Base-by-base conservation (phyloP, 1,139 yeast species). In the Candida sp. region DNA sequence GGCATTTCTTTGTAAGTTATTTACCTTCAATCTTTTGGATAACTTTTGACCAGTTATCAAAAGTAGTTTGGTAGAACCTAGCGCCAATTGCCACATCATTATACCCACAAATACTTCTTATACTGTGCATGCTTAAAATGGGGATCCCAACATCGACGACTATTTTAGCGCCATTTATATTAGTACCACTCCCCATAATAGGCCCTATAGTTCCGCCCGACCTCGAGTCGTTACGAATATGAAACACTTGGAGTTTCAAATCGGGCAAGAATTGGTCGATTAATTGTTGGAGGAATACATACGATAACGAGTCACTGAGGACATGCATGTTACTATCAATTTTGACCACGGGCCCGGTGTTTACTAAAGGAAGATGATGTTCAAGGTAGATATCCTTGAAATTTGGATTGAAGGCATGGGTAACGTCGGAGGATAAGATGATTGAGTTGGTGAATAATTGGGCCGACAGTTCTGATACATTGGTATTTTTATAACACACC, bases 171-270 rank as follows among this genome's bases (percentile, higher is more conserved):
- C 95, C 95, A 1, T 91, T 84, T 15, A 52, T 36, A 12, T 54
- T 54, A 36, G 53, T 36, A 36, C 64, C 71, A 5, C 81, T 66
- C 1, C 89, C 71, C 43, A 87, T 66, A 38, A 77, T 71, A 5
- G 93, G 93, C 0, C 95, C 95, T 56, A 87, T 84, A 19, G 95
- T 87, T 25, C 91, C 88, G 11, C 95, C 95, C 2, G 87, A 80
- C 48, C 87, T 70, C 7, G 83, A 73, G 56, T 81, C 88, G 62
- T 86, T 86, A 57, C 89, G 75, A 51, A 84, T 79, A 53, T 83
- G 84, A 68, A 83, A 81, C 58, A 77, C 79, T 62, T 88, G 96
- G 25, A 87, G 51, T 41, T 66, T 66, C 52, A 86, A 86, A 41
- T 72, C 84, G 47, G 86, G 81, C 44, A 69, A 57, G n/a, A 41